Conservation (phyloP, 371 early-diverging fungal species). For the Rhizopus sp. region DNA sequence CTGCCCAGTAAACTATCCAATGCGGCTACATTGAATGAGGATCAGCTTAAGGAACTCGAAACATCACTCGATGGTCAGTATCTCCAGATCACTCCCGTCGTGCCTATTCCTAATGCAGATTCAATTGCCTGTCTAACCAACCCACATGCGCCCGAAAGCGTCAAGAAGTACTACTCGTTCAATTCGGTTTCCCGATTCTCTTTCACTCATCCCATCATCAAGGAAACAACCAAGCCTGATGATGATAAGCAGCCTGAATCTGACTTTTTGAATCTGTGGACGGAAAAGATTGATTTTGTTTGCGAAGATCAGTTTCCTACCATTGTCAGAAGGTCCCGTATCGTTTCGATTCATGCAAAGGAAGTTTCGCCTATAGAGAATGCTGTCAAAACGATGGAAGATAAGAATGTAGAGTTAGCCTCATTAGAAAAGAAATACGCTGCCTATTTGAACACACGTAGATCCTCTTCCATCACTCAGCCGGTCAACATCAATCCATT, state of each 20-base stretch:
- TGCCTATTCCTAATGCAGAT: conserved; percentile 56
- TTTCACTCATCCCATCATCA: conserved; percentile 60
- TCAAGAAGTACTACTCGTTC: conserved; percentile 61
- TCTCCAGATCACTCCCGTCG: conserved; percentile 74
- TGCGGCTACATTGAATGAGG: conserved; percentile 35
- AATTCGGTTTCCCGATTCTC: conserved; percentile 71
- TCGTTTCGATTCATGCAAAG: conserved; percentile 45
- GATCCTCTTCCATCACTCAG: conserved; percentile 9
- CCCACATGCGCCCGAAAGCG: conserved; percentile 43
- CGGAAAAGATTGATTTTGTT: conserved; percentile 67
- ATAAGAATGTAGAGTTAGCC: conserved; percentile 67
- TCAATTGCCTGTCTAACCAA: conserved; percentile 30
- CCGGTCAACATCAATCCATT: conserved; percentile 70
- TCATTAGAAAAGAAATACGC: conserved; percentile 60
- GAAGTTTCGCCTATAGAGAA: conserved; percentile 81
- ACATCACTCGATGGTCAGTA: conserved; percentile 57
- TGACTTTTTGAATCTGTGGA: conserved; percentile 80
- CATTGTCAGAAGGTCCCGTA: conserved; percentile 62
- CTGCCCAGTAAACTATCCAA: conserved; percentile 47
- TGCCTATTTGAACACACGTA: conserved; percentile 18
- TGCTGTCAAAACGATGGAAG: conserved; percentile 71
- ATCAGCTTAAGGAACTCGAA: conserved; percentile 54
- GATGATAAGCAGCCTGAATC: conserved; percentile 42
- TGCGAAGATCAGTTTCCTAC: conserved; percentile 74
- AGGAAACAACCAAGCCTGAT: conserved; percentile 8